phyloP scores from a whole-genome alignment of 768 basidiomycete species.

The Trametes cinnabarina region DNA sequence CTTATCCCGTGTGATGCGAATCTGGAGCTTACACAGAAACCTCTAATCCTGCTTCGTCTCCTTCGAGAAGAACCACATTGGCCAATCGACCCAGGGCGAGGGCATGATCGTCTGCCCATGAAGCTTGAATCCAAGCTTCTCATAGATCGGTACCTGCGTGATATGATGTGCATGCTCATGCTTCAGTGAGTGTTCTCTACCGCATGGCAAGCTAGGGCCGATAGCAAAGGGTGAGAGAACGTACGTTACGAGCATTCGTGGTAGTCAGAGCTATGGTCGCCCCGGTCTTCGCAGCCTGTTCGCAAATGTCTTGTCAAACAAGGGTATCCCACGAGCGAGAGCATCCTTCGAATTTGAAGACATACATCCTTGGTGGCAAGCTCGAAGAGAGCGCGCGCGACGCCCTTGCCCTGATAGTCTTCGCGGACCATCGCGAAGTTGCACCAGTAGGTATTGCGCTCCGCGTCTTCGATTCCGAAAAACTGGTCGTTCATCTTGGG shows the following conservation, averaged over 20 bases:
- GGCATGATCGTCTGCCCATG: slow-evolving; percentile 12
- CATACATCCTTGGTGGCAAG: slow-evolving; percentile 14
- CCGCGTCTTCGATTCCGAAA: slow-evolving; percentile 3
- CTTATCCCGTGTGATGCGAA: too few relatives aligned
- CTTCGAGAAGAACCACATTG: slow-evolving; percentile 16
- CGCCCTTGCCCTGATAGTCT: slow-evolving; percentile 18
- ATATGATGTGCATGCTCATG: not conserved
- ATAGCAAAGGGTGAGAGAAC: not conserved
- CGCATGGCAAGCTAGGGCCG: not conserved
- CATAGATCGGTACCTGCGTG: slow-evolving; percentile 18
- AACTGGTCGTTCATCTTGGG: slow-evolving; percentile 6
- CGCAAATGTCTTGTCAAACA: too few relatives aligned
- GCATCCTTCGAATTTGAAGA: too few relatives aligned
- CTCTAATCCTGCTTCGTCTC: not conserved
- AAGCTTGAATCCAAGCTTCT: slow-evolving; percentile 18
- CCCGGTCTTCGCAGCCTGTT: slow-evolving; percentile 12
- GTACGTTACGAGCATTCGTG: slow-evolving; percentile 14
- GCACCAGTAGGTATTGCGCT: slow-evolving; percentile 19
- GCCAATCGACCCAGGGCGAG: slow-evolving; percentile 23
- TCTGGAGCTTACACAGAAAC: not conserved
- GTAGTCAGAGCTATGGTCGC: slow-evolving; percentile 7
- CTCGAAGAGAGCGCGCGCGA: slow-evolving; percentile 12
- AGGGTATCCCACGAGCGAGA: too few relatives aligned
- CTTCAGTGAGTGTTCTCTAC: not conserved
- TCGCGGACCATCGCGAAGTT: slow-evolving; percentile 16